Conservation (phyloP, 2,329 filamentous ascomycete genomes). For the Byssoonygena ceratinophila region DNA sequence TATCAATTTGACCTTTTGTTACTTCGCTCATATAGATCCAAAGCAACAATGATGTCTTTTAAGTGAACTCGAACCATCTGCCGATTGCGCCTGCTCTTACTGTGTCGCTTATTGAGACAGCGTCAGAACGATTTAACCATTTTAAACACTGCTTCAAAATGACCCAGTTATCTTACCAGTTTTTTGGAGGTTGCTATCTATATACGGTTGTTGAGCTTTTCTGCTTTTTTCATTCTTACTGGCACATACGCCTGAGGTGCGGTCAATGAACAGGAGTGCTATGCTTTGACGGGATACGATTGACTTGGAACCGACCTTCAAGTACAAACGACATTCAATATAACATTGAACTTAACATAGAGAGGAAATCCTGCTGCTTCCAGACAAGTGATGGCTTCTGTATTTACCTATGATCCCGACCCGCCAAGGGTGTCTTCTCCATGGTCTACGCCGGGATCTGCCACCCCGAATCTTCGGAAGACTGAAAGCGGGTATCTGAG, state of each 20-base stretch:
- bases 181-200: constrained; percentile 14
- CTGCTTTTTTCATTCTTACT: constrained; percentile 16
- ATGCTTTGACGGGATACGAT: background rate
- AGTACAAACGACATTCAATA: too few relatives aligned
- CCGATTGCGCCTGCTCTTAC: constrained; percentile 5
- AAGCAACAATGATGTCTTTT: background rate
- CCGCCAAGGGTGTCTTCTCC: constrained; percentile 81
- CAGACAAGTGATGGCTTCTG: constrained; percentile 72
- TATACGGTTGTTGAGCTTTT: constrained; percentile 9
- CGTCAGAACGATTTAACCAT: background rate
- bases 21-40: background rate
- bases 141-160: constrained; percentile 17
- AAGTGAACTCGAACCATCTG: background rate
- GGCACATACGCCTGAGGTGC: constrained; percentile 12
- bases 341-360: too few relatives aligned
- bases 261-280: background rate
- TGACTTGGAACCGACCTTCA: too few relatives aligned
- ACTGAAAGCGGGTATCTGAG: constrained; percentile 21
- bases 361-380: too few relatives aligned
- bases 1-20: too few relatives aligned
- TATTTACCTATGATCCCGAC: constrained; percentile 89
- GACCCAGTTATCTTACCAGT: constrained; percentile 17
- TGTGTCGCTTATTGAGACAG: background rate
- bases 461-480: constrained; percentile 29
- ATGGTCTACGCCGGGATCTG: constrained; percentile 57